Evolutionary conservation across 139 green algal genomes (phyloP).

Genomic region (Coccomyxa sp.): DNA sequence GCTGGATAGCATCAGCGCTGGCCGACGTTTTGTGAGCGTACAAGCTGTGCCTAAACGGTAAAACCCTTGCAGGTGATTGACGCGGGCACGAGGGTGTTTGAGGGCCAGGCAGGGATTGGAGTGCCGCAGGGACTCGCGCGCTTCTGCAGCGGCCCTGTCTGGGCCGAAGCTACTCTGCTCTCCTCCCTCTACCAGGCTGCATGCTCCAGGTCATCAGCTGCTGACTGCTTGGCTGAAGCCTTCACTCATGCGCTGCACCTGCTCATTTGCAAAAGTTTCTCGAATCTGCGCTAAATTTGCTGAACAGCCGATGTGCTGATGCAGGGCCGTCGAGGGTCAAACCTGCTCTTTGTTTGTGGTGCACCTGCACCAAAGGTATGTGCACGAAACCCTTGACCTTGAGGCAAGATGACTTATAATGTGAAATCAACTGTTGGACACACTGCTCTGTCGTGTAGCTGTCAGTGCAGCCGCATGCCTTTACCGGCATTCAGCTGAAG

Average conservation of each 20-base stretch:
- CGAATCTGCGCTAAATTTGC: neutral
- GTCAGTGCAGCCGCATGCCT: neutral
- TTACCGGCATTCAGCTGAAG: neutral
- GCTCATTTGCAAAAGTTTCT: neutral
- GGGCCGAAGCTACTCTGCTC: neutral
- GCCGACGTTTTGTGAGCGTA: neutral
- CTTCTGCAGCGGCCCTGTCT: conserved; percentile 1
- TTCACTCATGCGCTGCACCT: neutral
- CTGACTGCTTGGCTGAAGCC: too few relatives aligned
- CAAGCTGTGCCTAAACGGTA: neutral
- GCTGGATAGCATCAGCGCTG: too few relatives aligned
- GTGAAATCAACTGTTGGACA: neutral
- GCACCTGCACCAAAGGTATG: too few relatives aligned
- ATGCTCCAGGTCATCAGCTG: neutral
- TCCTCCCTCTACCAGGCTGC: neutral
- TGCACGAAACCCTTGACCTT: too few relatives aligned
- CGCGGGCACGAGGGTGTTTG: neutral
- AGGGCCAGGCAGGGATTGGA: neutral
- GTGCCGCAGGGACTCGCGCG: neutral
- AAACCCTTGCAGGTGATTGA: neutral
- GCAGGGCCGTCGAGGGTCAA: too few relatives aligned
- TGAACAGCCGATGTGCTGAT: too few relatives aligned
- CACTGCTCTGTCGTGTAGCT: neutral
- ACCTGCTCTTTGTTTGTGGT: too few relatives aligned
- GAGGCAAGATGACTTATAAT: too few relatives aligned